phyloP scores from a whole-genome alignment of 805 yeast genomes.

The Wickerhamiella alocasiicola region DNA sequence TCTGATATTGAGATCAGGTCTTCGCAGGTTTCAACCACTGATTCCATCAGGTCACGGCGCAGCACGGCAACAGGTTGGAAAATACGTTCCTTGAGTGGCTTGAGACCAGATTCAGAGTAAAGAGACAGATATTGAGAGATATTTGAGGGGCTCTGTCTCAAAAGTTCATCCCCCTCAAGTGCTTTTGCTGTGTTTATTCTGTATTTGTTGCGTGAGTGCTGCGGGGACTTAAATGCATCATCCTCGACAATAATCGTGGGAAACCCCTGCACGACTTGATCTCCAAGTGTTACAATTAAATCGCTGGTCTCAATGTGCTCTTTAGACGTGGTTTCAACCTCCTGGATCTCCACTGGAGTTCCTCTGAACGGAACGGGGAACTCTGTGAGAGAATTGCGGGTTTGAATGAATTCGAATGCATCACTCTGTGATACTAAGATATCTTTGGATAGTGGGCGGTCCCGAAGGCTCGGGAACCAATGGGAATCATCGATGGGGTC shows the following conservation, averaged over 20 bases:
- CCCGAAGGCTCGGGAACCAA: constrained; percentile 23
- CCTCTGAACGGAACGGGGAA: constrained; percentile 21
- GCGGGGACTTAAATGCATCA: constrained; percentile 1
- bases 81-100: constrained; percentile 16
- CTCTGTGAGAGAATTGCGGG: constrained; percentile 26
- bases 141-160: constrained; percentile 23
- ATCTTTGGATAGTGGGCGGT: constrained; percentile 26
- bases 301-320: constrained; percentile 17
- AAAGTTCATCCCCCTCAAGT: constrained; percentile 18
- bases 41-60: constrained; percentile 15
- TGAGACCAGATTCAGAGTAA: constrained; percentile 20
- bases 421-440: constrained; percentile 22
- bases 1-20: constrained; percentile 18
- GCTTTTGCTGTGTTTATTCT: constrained; percentile 19
- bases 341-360: constrained; percentile 23
- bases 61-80: constrained; percentile 14
- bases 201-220: constrained; percentile 11
- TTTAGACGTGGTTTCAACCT: constrained; percentile 23
- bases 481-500: constrained; percentile 27
- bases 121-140: constrained; percentile 19
- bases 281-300: constrained; percentile 15
- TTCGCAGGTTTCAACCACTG: constrained; percentile 24
- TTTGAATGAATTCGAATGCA: constrained; percentile 23
- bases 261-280: constrained; percentile 8
- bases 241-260: constrained; percentile 5